These are phyloP conservation scores for Candida maesae DNA, from an alignment of 805 yeast species.

Conservation along the genomic window DNA sequence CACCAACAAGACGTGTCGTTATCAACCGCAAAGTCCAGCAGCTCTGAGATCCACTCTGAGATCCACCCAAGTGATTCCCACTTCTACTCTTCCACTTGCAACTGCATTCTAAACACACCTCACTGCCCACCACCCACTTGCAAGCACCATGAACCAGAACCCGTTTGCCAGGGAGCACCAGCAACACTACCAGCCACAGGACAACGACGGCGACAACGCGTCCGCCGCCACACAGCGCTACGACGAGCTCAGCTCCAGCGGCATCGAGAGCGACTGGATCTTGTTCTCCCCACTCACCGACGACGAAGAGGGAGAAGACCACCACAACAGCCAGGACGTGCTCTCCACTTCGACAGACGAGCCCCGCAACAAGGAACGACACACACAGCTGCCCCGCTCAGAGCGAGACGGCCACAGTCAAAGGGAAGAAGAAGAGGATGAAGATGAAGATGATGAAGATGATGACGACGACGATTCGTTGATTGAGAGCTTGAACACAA, in stretches of 20 bases:
- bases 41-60: no score
- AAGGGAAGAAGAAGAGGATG: no score
- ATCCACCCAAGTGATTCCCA: not conserved
- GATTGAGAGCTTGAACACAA: slow-evolving; percentile 23
- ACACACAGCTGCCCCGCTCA: not conserved
- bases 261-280: slow-evolving; percentile 27
- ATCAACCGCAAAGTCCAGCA: no score
- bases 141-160: slow-evolving; percentile 13
- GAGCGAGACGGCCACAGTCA: no score
- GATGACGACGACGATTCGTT: slow-evolving; percentile 27
- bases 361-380: not conserved
- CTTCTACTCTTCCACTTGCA: not conserved
- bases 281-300: slow-evolving; percentile 22
- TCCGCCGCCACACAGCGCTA: slow-evolving; percentile 6
- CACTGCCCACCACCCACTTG: not conserved
- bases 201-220: slow-evolving; percentile 3
- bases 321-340: slow-evolving; percentile 15
- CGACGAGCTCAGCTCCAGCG: slow-evolving; percentile 24
- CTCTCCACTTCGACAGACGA: slow-evolving; percentile 16
- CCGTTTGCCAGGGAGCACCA: slow-evolving; percentile 3
- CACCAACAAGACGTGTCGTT: no score
- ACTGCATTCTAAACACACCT: no score
- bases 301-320: no score
- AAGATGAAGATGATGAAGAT: no score
- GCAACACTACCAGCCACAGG: not conserved